These are phyloP conservation scores for Aspergillus pseudoterreus DNA, from an alignment of 2,329 filamentous ascomycete genomes.

Conservation along the genomic window DNA sequence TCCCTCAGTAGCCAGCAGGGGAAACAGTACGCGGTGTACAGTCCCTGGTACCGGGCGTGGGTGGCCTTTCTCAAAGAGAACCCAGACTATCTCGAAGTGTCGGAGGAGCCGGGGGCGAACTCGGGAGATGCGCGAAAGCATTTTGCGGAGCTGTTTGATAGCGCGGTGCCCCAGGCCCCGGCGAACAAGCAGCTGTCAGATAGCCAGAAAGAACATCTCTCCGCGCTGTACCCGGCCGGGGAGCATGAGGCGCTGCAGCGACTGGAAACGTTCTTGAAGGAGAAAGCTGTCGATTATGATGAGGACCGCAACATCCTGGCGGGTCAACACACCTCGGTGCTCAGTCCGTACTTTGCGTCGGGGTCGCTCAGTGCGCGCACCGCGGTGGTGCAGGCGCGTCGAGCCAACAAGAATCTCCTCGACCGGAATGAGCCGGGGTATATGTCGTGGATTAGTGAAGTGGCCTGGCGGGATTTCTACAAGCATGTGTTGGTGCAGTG, in stretches of 20 bases:
- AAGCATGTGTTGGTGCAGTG: conserved; percentile 79
- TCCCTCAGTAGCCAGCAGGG: conserved; percentile 63
- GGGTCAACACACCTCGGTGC: conserved; percentile 59
- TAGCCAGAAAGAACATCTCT: conserved; percentile 58
- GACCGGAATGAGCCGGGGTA: conserved; percentile 65
- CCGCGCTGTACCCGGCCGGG: conserved; percentile 67
- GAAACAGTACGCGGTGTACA: conserved; percentile 79
- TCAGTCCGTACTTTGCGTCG: conserved; percentile 70
- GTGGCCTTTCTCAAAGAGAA: conserved; percentile 68
- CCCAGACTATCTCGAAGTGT: conserved; percentile 61
- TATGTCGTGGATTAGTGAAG: conserved; percentile 72
- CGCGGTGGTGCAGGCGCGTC: conserved; percentile 60
- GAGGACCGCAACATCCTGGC: conserved; percentile 64
- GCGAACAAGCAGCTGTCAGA: conserved; percentile 58
- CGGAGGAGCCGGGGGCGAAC: conserved; percentile 57
- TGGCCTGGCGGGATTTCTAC: conserved; percentile 87
- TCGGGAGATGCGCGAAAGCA: conserved; percentile 44
- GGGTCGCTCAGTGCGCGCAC: conserved; percentile 67
- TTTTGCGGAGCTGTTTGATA: conserved; percentile 58
- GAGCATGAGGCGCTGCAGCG: conserved; percentile 67
- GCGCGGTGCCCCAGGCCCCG: conserved; percentile 59
- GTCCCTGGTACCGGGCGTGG: conserved; percentile 78
- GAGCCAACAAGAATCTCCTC: conserved; percentile 59
- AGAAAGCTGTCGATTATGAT: conserved; percentile 61
- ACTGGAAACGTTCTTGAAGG: conserved; percentile 64